Conservation (phyloP, 1,139 yeast genomes). For the Magnusiomyces clavatus region DNA sequence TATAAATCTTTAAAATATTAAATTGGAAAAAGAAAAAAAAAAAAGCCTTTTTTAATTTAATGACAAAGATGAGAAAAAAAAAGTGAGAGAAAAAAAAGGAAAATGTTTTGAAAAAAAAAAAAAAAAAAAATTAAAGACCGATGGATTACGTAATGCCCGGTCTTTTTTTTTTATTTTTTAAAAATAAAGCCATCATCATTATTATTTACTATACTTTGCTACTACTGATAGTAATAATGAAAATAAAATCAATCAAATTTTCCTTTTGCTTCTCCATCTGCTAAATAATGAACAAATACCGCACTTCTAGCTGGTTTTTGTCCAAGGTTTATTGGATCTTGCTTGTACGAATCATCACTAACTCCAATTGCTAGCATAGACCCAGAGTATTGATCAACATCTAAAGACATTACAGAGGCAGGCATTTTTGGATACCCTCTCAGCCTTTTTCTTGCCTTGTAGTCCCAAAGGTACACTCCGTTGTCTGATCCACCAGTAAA, state of each 20-base stretch:
- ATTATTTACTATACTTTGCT: too few species aligned
- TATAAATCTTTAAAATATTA: too few species aligned
- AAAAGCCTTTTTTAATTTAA: not conserved
- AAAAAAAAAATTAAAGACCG: not conserved
- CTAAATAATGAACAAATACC: not conserved
- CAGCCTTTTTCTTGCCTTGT: slow-evolving; percentile 50
- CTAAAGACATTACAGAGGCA: slow-evolving; percentile 45
- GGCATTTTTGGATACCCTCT: slow-evolving; percentile 50
- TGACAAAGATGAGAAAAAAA: not conserved
- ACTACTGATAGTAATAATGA: not conserved
- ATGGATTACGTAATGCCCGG: too few species aligned
- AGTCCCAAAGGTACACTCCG: slow-evolving; percentile 71
- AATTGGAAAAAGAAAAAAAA: too few species aligned
- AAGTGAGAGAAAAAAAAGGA: too few species aligned
- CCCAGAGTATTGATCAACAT: slow-evolving; percentile 30
- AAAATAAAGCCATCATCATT: too few species aligned
- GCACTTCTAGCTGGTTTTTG: not conserved
- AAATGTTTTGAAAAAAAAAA: not conserved
- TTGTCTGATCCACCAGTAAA: slow-evolving; percentile 82
- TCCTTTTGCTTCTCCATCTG: not conserved
- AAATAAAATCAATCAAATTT: not conserved
- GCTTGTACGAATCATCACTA: slow-evolving; percentile 25
- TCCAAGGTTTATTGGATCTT: slow-evolving; percentile 16
- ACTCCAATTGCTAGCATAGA: slow-evolving; percentile 45
- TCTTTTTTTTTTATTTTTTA: too few species aligned